These are phyloP conservation scores for Beauveria sp. DNA, from an alignment of 2,329 filamentous ascomycete species.

Conservation along the genomic window DNA sequence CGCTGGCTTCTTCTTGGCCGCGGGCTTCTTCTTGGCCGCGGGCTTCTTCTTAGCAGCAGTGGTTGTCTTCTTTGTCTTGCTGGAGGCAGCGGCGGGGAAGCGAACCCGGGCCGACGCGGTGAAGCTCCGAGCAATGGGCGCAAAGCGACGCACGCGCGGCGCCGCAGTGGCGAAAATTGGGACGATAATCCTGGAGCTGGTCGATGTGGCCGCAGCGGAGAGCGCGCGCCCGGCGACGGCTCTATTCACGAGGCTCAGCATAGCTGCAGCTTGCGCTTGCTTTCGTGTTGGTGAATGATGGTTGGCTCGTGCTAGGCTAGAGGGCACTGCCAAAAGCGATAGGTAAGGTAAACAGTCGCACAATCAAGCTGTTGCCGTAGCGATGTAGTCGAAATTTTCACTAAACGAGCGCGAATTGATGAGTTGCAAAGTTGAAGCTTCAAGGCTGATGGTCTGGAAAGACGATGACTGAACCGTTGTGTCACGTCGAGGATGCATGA, in stretches of 20 bases:
- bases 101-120: slow-evolving; percentile 22
- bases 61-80: slow-evolving; percentile 19
- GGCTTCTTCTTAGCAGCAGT: slow-evolving; percentile 21
- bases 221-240: slow-evolving; percentile 29
- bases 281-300: neutral
- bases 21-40: slow-evolving; percentile 28
- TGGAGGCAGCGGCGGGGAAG: slow-evolving; percentile 16
- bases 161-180: slow-evolving; percentile 13
- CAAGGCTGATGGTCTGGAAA: neutral
- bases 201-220: slow-evolving; percentile 15
- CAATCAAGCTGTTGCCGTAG: neutral
- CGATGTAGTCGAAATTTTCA: neutral
- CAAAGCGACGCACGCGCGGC: slow-evolving; percentile 16
- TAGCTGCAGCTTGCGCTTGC: slow-evolving; percentile 16
- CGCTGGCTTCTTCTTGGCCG: slow-evolving; percentile 18
- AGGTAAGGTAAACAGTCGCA: slow-evolving; percentile 1
- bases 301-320: neutral
- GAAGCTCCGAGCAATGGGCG: slow-evolving; percentile 23
- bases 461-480: neutral
- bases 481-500: slow-evolving; percentile 1
- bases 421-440: no score
- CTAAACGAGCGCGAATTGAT: neutral
- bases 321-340: neutral
- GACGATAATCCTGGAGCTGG: slow-evolving; percentile 17
- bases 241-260: slow-evolving; percentile 36